phyloP scores from a whole-genome alignment of 2,329 filamentous ascomycete species.

The Diaporthe citriasiana region DNA sequence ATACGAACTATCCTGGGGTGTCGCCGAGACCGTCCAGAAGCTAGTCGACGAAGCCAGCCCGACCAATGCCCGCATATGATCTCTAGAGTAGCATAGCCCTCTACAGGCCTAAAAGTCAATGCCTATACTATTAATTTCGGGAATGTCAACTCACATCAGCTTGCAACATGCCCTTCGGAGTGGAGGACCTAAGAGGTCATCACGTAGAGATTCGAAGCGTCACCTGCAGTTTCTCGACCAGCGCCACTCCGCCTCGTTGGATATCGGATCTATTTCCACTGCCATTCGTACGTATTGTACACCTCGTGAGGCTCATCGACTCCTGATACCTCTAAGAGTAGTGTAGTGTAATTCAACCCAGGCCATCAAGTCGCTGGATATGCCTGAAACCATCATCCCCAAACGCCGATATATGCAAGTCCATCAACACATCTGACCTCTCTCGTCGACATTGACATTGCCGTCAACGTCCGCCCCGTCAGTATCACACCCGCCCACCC shows the following conservation, averaged over 20 bases:
- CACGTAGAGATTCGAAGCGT: not conserved
- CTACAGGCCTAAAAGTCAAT: not conserved
- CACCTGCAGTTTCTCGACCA: not conserved
- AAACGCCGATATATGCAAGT: constrained; percentile 27
- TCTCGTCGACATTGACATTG: not conserved
- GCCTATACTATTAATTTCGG: not conserved
- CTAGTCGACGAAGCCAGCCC: constrained; percentile 50
- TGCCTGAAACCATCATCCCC: constrained; percentile 10
- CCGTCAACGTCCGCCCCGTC: not conserved
- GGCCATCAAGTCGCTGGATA: constrained; percentile 29
- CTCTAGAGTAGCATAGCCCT: not conserved
- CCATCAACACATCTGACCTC: not conserved
- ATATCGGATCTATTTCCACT: constrained; percentile 18
- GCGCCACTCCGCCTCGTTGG: constrained; percentile 1
- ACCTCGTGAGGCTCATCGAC: not conserved
- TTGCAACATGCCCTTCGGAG: too few species aligned
- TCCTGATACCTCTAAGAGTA: constrained; percentile 18
- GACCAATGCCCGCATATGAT: constrained; percentile 41
- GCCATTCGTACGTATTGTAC: constrained; percentile 15
- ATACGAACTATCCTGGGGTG: constrained; percentile 64
- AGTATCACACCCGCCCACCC: not conserved
- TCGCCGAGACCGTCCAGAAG: constrained; percentile 57
- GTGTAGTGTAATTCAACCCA: constrained; percentile 19
- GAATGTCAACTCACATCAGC: not conserved
- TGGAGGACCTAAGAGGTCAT: too few species aligned